Evolutionary conservation across 2,329 filamentous ascomycete species (phyloP).

Genomic region (Ceratocystis lukuohia): DNA sequence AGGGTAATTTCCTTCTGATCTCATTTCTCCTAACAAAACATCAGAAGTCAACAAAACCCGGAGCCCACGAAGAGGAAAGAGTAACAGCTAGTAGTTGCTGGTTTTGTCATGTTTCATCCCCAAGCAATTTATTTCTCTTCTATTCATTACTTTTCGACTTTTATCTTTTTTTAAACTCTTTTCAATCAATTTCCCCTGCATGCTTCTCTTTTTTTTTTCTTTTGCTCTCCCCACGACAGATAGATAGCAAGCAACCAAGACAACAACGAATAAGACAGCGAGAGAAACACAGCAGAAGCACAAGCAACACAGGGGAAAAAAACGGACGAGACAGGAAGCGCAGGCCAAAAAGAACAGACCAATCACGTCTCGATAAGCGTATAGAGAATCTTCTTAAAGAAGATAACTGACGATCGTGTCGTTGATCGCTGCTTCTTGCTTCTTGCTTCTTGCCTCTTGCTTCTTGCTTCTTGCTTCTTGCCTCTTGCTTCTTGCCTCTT

Average conservation of each 20-base stretch:
- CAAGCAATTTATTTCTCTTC: background rate
- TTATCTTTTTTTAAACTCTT: background rate
- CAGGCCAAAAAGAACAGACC: background rate
- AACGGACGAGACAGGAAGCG: background rate
- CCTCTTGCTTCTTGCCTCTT: background rate
- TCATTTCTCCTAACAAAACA: background rate
- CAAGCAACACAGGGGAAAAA: background rate
- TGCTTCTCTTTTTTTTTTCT: background rate
- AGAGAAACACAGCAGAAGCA: background rate
- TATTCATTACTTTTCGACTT: background rate
- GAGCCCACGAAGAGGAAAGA: background rate
- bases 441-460: background rate
- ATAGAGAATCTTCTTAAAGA: background rate
- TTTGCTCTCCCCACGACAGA: background rate
- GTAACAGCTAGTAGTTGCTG: background rate
- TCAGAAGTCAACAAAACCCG: background rate
- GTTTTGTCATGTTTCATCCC: constrained; percentile 7
- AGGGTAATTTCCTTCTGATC: background rate
- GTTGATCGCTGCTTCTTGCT: background rate
- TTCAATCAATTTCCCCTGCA: background rate
- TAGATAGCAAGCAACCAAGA: background rate
- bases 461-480: background rate
- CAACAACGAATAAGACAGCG: background rate
- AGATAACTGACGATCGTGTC: background rate
- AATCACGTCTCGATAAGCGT: background rate